phyloP scores from a whole-genome alignment of 345 rosid species.

The Ricinus communis region DNA sequence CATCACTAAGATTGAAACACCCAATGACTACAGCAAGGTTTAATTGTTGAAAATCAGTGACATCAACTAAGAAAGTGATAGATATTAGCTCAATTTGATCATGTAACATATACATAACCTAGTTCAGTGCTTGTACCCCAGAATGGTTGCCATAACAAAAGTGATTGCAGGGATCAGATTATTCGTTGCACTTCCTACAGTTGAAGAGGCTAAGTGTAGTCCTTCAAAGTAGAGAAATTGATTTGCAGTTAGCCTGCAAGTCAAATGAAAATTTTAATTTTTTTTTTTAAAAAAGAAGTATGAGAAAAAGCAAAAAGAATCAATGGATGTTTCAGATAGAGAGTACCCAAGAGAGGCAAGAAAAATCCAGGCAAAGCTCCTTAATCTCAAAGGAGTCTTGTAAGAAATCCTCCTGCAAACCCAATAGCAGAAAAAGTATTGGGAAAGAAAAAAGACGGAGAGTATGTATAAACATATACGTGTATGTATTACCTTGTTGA shows the following conservation, averaged over 20 bases:
- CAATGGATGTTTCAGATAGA: no score
- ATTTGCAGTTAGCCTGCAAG: constrained; percentile 32
- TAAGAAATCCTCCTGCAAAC: constrained; percentile 26
- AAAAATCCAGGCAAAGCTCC: constrained; percentile 32
- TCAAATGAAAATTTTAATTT: no score
- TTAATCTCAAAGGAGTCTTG: constrained; percentile 23
- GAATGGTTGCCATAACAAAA: constrained; percentile 33
- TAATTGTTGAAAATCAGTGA: no score
- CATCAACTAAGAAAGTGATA: no score
- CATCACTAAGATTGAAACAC: no score
- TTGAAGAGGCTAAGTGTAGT: constrained; percentile 37
- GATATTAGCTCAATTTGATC: neutral
- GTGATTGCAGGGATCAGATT: constrained; percentile 46
- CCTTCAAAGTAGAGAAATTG: constrained; percentile 47
- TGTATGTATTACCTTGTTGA: neutral
- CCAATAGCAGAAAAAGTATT: neutral
- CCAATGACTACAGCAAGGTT: no score
- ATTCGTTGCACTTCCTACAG: constrained; percentile 36
- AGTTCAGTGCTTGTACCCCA: constrained; percentile 26
- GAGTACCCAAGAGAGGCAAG: constrained; percentile 40
- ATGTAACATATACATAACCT: neutral
- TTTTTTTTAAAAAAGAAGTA: no score
- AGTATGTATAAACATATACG: no score
- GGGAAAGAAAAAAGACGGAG: no score
- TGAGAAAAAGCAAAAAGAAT: no score